Percentiles rank a stretch among this genome's conserved stretches.
Evolutionary conservation across 441 rosid species (phyloP).

Genomic region (Adansonia madagascariensis): DNA sequence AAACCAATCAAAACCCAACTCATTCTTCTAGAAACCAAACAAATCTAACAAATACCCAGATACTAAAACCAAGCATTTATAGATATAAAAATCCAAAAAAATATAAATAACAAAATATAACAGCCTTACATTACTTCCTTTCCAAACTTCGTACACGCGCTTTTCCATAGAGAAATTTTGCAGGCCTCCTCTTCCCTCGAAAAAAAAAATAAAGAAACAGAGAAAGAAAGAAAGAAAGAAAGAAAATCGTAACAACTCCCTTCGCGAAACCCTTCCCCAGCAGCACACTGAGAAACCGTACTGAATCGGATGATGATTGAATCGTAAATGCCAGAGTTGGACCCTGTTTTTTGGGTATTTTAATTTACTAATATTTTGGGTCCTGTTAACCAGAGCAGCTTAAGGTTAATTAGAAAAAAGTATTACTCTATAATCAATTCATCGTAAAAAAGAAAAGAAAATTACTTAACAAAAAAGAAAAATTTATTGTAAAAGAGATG

Average conservation of each 20-base stretch:
- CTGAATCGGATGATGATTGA: slow-evolving; percentile 12
- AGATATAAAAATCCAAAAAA: slow-evolving; percentile 1
- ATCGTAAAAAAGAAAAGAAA: too few species aligned
- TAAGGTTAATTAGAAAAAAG: too few species aligned
- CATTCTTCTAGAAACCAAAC: slow-evolving; percentile 25
- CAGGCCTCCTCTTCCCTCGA: slow-evolving; percentile 29
- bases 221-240: neutral
- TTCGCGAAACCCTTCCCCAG: neutral
- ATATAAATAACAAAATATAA: neutral
- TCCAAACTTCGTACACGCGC: slow-evolving; percentile 89
- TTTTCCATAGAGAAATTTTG: slow-evolving; percentile 56
- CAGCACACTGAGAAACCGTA: neutral
- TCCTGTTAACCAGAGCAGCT: too few species aligned
- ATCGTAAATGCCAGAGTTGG: neutral
- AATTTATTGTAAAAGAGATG: too few species aligned
- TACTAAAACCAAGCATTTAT: slow-evolving; percentile 22
- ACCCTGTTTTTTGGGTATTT: slow-evolving; percentile 3
- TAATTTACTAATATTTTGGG: neutral
- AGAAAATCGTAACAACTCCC: neutral
- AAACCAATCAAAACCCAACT: slow-evolving; percentile 27
- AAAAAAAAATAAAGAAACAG: neutral
- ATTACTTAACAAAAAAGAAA: too few species aligned
- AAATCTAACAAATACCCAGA: slow-evolving; percentile 31
- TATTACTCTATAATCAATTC: neutral
- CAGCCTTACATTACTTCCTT: slow-evolving; percentile 80